phyloP scores from a whole-genome alignment of 306 rosid genomes.

The Mimosa bimucronata region DNA sequence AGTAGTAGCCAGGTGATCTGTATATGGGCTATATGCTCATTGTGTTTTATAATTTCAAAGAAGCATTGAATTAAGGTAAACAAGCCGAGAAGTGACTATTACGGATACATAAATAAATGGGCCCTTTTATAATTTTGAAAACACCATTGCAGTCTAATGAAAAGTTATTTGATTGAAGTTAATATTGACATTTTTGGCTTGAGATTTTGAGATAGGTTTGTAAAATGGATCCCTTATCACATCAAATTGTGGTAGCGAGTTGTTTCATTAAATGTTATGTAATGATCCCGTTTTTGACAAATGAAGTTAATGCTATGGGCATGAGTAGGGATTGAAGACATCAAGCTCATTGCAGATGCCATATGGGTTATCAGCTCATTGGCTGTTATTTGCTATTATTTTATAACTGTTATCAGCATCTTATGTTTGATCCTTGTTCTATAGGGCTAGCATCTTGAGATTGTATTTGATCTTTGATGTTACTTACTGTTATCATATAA shows the following conservation, averaged over 20 bases:
- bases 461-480: background rate
- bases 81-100: background rate
- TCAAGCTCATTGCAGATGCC: background rate
- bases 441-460: background rate
- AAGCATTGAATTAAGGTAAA: background rate
- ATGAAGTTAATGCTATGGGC: background rate
- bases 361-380: background rate
- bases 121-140: background rate
- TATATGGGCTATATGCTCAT: constrained; percentile 7
- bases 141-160: background rate
- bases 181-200: background rate
- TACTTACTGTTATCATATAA: constrained; percentile 13
- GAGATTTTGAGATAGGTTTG: background rate
- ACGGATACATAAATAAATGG: background rate
- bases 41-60: background rate
- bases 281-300: background rate
- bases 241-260: background rate
- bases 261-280: background rate
- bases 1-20: background rate
- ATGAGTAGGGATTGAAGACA: background rate
- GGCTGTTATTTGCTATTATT: background rate
- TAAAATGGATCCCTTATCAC: background rate
- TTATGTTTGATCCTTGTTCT: background rate
- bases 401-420: background rate
- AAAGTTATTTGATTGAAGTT: background rate